Percentiles rank a stretch among this genome's conserved stretches.
These are phyloP conservation scores for Pulveroboletus sp. DNA, from an alignment of 768 basidiomycete genomes.

Conservation along the genomic window DNA sequence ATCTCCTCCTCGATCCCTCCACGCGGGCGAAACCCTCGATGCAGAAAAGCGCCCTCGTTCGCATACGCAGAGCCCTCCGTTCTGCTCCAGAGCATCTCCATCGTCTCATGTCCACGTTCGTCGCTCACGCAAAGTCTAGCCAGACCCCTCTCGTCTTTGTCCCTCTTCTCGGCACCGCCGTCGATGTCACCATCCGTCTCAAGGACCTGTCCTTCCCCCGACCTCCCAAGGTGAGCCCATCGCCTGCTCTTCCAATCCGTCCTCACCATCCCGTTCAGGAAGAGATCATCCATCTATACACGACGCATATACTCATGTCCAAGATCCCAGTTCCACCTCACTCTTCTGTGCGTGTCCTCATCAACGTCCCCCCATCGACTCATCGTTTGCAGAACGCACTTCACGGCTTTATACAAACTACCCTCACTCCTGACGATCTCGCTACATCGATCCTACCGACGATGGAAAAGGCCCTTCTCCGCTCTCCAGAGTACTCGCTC, in stretches of 20 bases:
- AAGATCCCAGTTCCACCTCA: constrained; percentile 60
- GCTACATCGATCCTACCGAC: constrained; percentile 55
- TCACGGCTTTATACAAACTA: constrained; percentile 56
- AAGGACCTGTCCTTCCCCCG: constrained; percentile 40
- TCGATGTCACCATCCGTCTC: constrained; percentile 69
- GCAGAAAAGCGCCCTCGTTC: constrained; percentile 56
- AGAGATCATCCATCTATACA: constrained; percentile 58
- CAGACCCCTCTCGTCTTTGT: constrained; percentile 39
- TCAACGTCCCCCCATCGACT: constrained; percentile 5
- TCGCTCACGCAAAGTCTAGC: constrained; percentile 48
- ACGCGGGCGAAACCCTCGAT: constrained; percentile 54
- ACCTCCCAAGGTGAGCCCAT: constrained; percentile 42
- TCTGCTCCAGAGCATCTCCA: constrained; percentile 52
- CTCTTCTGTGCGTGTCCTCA: constrained; percentile 43
- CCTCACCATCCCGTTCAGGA: constrained; percentile 34
- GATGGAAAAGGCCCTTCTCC: constrained; percentile 75
- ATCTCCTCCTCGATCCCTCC: constrained; percentile 51
- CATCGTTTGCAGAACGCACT: constrained; percentile 42
- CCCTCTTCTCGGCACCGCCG: constrained; percentile 60
- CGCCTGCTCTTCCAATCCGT: background rate
- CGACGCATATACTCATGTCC: constrained; percentile 59
- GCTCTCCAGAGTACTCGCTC: constrained; percentile 78
- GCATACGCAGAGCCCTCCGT: constrained; percentile 63
- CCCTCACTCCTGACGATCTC: constrained; percentile 51
- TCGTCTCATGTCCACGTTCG: constrained; percentile 48